Conservation (phyloP, 352 stramenopile genomes). For the Globisporangium yorkense region DNA sequence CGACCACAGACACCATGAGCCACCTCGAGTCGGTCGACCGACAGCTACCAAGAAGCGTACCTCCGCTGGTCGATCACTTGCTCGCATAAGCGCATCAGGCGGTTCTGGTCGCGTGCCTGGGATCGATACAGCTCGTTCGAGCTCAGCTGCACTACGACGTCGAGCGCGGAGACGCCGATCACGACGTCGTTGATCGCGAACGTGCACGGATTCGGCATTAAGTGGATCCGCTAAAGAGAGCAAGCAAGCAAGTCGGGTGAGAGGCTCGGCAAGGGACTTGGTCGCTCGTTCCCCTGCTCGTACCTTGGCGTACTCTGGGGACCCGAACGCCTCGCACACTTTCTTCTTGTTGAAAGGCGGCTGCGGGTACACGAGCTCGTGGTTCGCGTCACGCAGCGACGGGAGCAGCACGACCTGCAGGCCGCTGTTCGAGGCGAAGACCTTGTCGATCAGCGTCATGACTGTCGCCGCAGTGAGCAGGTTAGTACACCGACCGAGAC, state of each 20-base stretch:
- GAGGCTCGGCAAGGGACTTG: background rate
- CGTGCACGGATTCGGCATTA: constrained; percentile 94
- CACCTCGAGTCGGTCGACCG: background rate
- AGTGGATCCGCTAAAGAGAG: constrained; percentile 77
- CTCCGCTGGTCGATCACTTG: constrained; percentile 79
- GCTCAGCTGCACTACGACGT: constrained; percentile 87
- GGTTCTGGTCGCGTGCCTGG: constrained; percentile 55
- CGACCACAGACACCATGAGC: background rate
- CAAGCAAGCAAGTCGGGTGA: background rate
- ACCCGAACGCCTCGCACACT: constrained; percentile 60
- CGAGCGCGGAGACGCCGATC: constrained; percentile 90
- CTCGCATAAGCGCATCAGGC: constrained; percentile 67
- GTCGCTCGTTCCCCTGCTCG: background rate
- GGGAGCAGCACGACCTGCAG: constrained; percentile 93
- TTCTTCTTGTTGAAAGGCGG: constrained; percentile 90
- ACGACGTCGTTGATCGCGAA: constrained; percentile 94
- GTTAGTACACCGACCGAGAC: background rate
- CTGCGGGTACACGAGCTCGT: constrained; percentile 94
- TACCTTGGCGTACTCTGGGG: constrained; percentile 55
- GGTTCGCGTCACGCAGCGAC: constrained; percentile 93
- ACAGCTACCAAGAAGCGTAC: constrained; percentile 14
- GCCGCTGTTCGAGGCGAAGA: constrained; percentile 36
- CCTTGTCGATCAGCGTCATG: constrained; percentile 66
- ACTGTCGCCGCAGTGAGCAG: constrained; percentile 24
- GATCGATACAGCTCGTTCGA: constrained; percentile 71